Conservation (phyloP, 345 rosid species). For the Eucalyptus pauciflora region DNA sequence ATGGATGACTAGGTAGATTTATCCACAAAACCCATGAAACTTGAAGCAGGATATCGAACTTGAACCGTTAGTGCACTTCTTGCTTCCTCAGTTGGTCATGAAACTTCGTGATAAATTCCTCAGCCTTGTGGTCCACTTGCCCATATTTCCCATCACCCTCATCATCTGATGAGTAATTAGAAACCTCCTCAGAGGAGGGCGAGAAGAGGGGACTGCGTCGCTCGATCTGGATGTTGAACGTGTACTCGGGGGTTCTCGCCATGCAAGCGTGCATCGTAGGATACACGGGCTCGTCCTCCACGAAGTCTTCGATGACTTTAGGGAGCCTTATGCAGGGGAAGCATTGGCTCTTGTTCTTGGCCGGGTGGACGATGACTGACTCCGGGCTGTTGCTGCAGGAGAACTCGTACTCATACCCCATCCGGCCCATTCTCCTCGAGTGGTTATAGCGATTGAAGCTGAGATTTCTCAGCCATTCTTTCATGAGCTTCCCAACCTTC, state of each 20-base stretch:
- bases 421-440: background rate
- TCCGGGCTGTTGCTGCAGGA: constrained; percentile 3
- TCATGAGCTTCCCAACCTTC: background rate
- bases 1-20: background rate
- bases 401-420: background rate
- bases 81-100: background rate
- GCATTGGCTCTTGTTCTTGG: background rate
- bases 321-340: background rate
- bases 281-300: background rate
- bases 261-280: background rate
- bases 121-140: background rate
- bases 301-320: background rate
- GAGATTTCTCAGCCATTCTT: background rate
- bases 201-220: background rate
- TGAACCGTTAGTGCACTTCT: background rate
- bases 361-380: background rate
- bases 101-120: background rate
- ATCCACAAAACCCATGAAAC: background rate
- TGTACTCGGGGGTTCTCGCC: background rate
- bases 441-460: background rate
- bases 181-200: background rate
- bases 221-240: background rate
- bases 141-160: background rate
- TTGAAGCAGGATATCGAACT: background rate
- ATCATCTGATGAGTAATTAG: background rate